phyloP scores from a whole-genome alignment of 371 early-diverging fungal species.

The Mucor saturninus region DNA sequence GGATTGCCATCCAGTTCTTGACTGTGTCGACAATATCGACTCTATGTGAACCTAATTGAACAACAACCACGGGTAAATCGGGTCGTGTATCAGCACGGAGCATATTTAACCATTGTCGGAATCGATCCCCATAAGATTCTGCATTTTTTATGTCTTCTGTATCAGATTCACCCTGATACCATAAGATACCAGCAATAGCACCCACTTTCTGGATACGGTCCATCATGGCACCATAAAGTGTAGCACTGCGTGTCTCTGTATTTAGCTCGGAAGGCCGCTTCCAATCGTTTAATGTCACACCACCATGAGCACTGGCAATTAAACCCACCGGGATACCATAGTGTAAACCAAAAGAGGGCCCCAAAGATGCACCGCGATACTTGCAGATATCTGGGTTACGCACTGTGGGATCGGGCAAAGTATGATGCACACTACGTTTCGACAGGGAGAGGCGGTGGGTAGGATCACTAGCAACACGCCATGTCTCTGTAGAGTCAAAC shows the following conservation, averaged over 20 bases:
- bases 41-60: slow-evolving; percentile 37
- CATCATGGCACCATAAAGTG: slow-evolving; percentile 49
- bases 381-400: slow-evolving; percentile 25
- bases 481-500: slow-evolving; percentile 42
- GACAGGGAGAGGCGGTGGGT: slow-evolving; percentile 35
- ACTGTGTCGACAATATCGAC: slow-evolving; percentile 7
- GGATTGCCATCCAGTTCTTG: slow-evolving; percentile 31
- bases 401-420: slow-evolving; percentile 46
- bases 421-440: slow-evolving; percentile 37
- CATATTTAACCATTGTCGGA: slow-evolving; percentile 18
- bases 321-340: slow-evolving; percentile 46
- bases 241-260: slow-evolving; percentile 13
- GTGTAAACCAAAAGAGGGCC: slow-evolving; percentile 31
- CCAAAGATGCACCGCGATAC: slow-evolving; percentile 41
- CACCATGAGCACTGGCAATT: slow-evolving; percentile 51
- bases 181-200: slow-evolving; percentile 41
- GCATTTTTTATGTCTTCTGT: slow-evolving; percentile 7
- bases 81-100: slow-evolving; percentile 20
- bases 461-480: slow-evolving; percentile 38
- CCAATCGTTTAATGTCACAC: slow-evolving; percentile 39
- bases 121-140: slow-evolving; percentile 16
- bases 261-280: slow-evolving; percentile 10
- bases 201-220: slow-evolving; percentile 26
- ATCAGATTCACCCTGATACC: slow-evolving; percentile 57
- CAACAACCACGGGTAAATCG: slow-evolving; percentile 32